Conservation (phyloP, 345 rosid species). For the Hibiscus syriacus region DNA sequence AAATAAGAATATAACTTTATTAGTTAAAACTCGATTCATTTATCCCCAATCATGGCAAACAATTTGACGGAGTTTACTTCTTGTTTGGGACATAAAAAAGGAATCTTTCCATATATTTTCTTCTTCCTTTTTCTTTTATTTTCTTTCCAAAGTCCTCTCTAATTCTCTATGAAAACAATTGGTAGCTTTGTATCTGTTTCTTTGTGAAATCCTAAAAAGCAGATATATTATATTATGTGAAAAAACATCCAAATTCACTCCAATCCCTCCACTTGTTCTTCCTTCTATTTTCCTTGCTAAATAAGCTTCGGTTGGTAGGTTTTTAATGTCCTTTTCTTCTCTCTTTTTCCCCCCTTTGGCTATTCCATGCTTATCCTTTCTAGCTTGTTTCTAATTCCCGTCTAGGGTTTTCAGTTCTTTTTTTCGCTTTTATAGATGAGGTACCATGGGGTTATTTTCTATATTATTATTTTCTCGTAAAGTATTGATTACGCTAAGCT, state of each 20-base stretch:
- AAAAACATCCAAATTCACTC: not conserved
- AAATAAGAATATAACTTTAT: too few species aligned
- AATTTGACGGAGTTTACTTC: too few species aligned
- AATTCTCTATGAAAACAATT: not conserved
- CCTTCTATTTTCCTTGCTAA: not conserved
- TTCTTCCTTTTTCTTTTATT: not conserved
- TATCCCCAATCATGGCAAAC: too few species aligned
- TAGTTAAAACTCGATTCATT: too few species aligned
- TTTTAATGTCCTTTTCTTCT: not conserved
- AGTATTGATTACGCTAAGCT: not conserved
- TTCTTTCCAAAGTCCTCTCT: not conserved
- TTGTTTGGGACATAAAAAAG: slow-evolving; percentile 1
- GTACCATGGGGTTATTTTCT: not conserved
- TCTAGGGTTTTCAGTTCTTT: slow-evolving; percentile 12
- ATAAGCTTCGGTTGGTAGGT: slow-evolving; percentile 10
- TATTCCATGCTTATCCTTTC: not conserved
- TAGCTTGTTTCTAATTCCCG: not conserved
- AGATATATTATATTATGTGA: too few species aligned
- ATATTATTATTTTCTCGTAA: not conserved
- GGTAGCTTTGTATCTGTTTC: slow-evolving; percentile 1
- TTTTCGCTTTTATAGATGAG: not conserved
- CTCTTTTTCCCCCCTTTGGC: not conserved
- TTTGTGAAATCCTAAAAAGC: not conserved
- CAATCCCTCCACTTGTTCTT: not conserved
- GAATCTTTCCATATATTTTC: slow-evolving; percentile 1